A percentile compares a stretch with the other conserved stretches of the same genome.
phyloP scores from a whole-genome alignment of 768 basidiomycete species.

The Kwoniella mangroviensis region DNA sequence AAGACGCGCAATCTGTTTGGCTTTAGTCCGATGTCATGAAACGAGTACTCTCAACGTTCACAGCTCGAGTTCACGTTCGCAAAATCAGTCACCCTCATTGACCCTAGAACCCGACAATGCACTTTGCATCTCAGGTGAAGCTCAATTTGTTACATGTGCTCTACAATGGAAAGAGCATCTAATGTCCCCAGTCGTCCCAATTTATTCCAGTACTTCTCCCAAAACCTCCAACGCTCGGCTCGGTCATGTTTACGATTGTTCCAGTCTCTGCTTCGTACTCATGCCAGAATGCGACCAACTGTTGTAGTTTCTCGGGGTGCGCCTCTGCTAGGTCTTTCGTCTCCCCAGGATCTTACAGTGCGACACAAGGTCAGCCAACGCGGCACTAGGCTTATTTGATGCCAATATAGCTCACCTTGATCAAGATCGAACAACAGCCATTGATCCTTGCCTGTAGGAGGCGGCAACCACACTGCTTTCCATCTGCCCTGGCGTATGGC shows the following conservation, averaged over 20 bases:
- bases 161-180: background rate
- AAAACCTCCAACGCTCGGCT: constrained; percentile 17
- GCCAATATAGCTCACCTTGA: constrained; percentile 17
- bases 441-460: constrained; percentile 42
- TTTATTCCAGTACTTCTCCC: constrained; percentile 33
- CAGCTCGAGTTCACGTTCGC: too few species aligned
- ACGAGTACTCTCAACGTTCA: too few species aligned
- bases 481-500: constrained; percentile 48
- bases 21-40: too few species aligned
- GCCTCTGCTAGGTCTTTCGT: constrained; percentile 33
- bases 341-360: constrained; percentile 36
- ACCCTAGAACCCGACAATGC: too few species aligned
- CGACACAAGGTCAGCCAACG: background rate
- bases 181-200: constrained; percentile 46
- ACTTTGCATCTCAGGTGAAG: too few species aligned
- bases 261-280: constrained; percentile 45
- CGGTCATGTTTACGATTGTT: constrained; percentile 17
- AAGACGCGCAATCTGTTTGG: too few species aligned
- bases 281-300: constrained; percentile 42
- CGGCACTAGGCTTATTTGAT: background rate
- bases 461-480: constrained; percentile 48
- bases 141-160: too few species aligned
- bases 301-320: constrained; percentile 34
- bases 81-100: too few species aligned
- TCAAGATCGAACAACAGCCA: constrained; percentile 46